These are phyloP conservation scores for Aspergillus vadensis DNA, from an alignment of 2,329 filamentous ascomycete genomes.

Conservation along the genomic window DNA sequence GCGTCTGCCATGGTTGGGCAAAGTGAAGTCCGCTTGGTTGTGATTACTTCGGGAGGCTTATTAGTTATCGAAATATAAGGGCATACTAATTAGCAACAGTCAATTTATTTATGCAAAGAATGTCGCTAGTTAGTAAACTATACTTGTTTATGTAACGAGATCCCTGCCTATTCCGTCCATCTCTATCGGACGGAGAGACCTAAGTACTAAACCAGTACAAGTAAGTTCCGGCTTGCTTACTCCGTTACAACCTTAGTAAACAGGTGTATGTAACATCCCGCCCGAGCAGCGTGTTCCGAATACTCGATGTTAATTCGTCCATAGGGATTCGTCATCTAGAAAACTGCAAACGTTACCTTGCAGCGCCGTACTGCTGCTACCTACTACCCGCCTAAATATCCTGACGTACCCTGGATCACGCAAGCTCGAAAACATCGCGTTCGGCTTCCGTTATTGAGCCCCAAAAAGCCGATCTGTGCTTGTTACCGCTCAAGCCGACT, in stretches of 20 bases:
- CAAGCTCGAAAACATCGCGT: neutral
- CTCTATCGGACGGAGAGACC: neutral
- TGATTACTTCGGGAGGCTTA: too few relatives aligned
- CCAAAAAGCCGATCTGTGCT: neutral
- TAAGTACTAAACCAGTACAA: neutral
- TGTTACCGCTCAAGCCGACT: neutral
- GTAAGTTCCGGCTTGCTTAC: neutral
- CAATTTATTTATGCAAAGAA: too few relatives aligned
- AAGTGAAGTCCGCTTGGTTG: too few relatives aligned
- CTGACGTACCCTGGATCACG: neutral
- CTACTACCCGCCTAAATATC: neutral
- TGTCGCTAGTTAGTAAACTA: neutral
- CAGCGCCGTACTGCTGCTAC: neutral
- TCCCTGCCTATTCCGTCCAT: neutral
- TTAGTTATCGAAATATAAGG: too few relatives aligned
- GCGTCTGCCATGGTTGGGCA: too few relatives aligned
- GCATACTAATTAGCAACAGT: too few relatives aligned
- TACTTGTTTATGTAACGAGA: neutral
- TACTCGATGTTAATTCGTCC: neutral
- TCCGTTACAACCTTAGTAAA: neutral
- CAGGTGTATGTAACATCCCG: neutral
- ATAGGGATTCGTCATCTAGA: slow-evolving; percentile 5
- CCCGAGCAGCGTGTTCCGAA: neutral
- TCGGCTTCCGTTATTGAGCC: neutral
- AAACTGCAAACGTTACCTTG: neutral